Evolutionary conservation across 2,329 filamentous ascomycete species (phyloP), one percentile per base, ranked within the genome.

Genomic region (Pseudomassariella vexata): DNA sequence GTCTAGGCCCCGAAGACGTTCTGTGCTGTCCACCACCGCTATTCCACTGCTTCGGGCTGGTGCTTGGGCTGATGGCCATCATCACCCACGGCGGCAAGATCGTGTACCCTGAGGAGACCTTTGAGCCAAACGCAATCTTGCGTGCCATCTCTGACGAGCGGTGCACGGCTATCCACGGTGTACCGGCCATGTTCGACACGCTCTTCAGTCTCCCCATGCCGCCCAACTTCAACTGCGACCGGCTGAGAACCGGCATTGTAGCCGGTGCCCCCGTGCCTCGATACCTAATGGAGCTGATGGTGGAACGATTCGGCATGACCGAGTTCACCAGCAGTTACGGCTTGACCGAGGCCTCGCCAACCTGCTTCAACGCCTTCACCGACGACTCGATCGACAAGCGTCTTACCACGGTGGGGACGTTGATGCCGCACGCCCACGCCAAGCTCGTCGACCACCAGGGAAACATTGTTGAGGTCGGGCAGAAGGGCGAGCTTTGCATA

Each of bases 31-130:
- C 85, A 3, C 85, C 85, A 0, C 85, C 86, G 0, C 68, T 92
- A 4, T 92, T 92, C 65, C 86, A 92, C 63, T 90, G 84, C 63
- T 90, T 90, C 50, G 85, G 85, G 2, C 72, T 90, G 6, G 83
- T 89, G 1, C 73, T 88, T 3, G 85, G 85, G 7, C 67, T 89
- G 26, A 70, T 89, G 34, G 79, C 82, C 2, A 69, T 76, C 25
- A 59, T 88, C 32, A 87, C 82, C 0, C 83, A 89, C 52, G 84
- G 85, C 28, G 76, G 75, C 23, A 84, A 82, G 55, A 79, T 88
- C 30, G 76, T 90, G 8, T 86, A 86, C 48, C 84, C 85, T 1
- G 73, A 74, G 41, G 81, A 87, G 47, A 76, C 80, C 0, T 90
- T 90, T 48, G 79, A 86, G 45, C 69, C 82, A 2, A 56, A 61